Base-by-base conservation (phyloP, 805 yeast genomes). In the Blastobotrys chiropterorum region DNA sequence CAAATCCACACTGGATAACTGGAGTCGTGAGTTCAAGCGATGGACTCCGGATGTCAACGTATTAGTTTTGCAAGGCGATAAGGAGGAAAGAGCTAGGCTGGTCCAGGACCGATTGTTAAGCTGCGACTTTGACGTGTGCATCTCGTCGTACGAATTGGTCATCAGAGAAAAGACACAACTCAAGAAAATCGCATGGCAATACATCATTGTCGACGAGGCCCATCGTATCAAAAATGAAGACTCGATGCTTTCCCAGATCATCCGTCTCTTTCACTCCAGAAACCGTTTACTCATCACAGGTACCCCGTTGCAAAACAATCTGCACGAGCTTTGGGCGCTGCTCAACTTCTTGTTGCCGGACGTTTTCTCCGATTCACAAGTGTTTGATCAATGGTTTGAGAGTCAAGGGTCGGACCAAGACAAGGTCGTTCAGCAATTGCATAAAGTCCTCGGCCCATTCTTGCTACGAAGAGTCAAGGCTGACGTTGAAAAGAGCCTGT, bases 181-280 rank as follows among this genome's bases (percentile, higher is more conserved):
- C 59, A 86, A 86, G 61, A 88, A 85, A 63, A 69, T 92, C 50
- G 83, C 85, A 49, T 92, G 98, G 98, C 90, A 92, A 67, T 92
- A 92, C 66, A 82, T 92, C 49, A 78, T 94, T 26, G 90, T 92
- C 41, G 99, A 92, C 69, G 97, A 90, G 67, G 98, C 98, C 1
- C 99, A 92, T 68, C 79, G 98, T 64, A 92, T 92, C 63, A 92
- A 92, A 65, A 94, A 94, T 65, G 98, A 94, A 66, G 95, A 89
- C 63, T 83, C 92, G 54, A 83, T 94, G 21, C 73, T 92, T 46
- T 88, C 96, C 0, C 96, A 89, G 65, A 90, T 94, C 60, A 90
- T 94, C 56, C 79, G 98, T 57, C 69, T 89, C 13, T 88, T 92
- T 63, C 86, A 86, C 65, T 89, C 97, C 5, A 80, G 82, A 53